Conservation (phyloP, 192 early-diverging fungal species). For the Dimargaris verticillata region DNA sequence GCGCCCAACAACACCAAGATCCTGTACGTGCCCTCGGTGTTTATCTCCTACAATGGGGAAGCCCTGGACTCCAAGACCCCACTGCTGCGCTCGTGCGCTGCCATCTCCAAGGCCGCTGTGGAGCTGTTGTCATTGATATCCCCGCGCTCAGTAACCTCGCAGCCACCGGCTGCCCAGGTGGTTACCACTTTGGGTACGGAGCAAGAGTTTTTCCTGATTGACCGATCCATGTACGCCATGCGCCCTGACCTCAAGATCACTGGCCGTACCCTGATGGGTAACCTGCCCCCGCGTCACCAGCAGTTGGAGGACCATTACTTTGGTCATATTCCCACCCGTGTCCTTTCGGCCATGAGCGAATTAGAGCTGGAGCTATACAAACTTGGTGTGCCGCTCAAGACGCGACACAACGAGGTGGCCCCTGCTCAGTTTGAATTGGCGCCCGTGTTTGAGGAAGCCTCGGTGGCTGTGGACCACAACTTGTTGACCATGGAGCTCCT, state of each 20-base stretch:
- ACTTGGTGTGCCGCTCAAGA: slow-evolving; percentile 97
- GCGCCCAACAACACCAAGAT: slow-evolving; percentile 85
- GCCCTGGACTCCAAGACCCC: slow-evolving; percentile 98
- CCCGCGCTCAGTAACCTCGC: slow-evolving; percentile 13
- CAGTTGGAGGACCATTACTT: slow-evolving; percentile 99
- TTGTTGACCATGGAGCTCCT: slow-evolving; percentile 93
- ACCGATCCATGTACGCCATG: slow-evolving; percentile 83
- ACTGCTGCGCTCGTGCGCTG: slow-evolving; percentile 79
- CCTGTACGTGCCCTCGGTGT: slow-evolving; percentile 94
- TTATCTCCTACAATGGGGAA: slow-evolving; percentile 98
- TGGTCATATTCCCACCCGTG: slow-evolving; percentile 86
- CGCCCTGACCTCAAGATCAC: slow-evolving; percentile 93
- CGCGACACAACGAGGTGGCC: slow-evolving; percentile 97
- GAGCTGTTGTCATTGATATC: slow-evolving; percentile 65
- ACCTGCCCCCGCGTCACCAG: slow-evolving; percentile 92
- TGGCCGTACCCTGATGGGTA: slow-evolving; percentile 85
- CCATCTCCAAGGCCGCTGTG: slow-evolving; percentile 61
- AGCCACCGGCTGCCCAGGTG: slow-evolving; percentile 61
- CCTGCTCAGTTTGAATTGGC: slow-evolving; percentile 97
- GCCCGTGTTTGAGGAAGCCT: slow-evolving; percentile 94
- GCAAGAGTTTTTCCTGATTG: slow-evolving; percentile 98
- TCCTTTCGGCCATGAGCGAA: slow-evolving; percentile 83
- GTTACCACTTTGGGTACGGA: slow-evolving; percentile 90
- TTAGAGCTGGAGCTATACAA: slow-evolving; percentile 82
- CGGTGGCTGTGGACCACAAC: slow-evolving; percentile 96